These are phyloP conservation scores for Myriangium duriaei DNA, from an alignment of 2,329 filamentous ascomycete genomes.

Conservation along the genomic window DNA sequence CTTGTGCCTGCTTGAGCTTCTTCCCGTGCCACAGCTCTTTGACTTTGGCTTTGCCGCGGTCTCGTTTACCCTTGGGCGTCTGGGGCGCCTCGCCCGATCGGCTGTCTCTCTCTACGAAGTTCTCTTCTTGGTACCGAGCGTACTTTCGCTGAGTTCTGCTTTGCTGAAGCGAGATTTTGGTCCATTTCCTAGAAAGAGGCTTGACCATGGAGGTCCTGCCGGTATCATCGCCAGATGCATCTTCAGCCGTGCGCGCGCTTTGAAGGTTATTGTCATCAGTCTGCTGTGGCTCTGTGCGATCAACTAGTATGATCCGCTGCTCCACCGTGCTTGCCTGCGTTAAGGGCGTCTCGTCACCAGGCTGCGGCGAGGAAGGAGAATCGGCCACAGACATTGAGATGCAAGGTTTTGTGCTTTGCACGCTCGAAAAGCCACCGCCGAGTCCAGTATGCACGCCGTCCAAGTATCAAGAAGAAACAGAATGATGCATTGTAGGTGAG, in stretches of 20 bases:
- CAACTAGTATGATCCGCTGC: constrained; percentile 58
- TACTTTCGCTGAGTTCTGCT: constrained; percentile 12
- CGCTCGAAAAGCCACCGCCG: too few relatives aligned
- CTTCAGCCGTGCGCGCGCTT: constrained; percentile 13
- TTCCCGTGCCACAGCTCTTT: constrained; percentile 21
- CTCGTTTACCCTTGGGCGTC: constrained; percentile 15
- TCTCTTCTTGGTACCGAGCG: constrained; percentile 15
- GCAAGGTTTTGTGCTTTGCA: too few relatives aligned
- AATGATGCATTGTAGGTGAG: too few relatives aligned
- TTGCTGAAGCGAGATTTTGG: constrained; percentile 9
- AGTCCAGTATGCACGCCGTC: too few relatives aligned
- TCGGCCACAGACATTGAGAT: constrained; percentile 8
- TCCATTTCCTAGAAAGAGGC: constrained; percentile 17
- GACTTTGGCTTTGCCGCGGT: constrained; percentile 20
- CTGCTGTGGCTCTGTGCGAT: constrained; percentile 30
- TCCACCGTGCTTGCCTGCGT: constrained; percentile 34
- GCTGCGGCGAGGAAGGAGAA: neutral
- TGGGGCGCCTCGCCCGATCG: constrained; percentile 13
- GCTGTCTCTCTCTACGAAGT: constrained; percentile 11
- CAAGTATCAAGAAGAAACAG: too few relatives aligned
- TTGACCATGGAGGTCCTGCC: neutral
- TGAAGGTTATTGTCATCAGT: constrained; percentile 8
- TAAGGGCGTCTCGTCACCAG: constrained; percentile 14
- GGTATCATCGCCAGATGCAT: neutral
- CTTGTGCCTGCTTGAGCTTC: constrained; percentile 20